Base-by-base conservation (phyloP, 2,329 filamentous ascomycete genomes). In the Aspergillus sp. region DNA sequence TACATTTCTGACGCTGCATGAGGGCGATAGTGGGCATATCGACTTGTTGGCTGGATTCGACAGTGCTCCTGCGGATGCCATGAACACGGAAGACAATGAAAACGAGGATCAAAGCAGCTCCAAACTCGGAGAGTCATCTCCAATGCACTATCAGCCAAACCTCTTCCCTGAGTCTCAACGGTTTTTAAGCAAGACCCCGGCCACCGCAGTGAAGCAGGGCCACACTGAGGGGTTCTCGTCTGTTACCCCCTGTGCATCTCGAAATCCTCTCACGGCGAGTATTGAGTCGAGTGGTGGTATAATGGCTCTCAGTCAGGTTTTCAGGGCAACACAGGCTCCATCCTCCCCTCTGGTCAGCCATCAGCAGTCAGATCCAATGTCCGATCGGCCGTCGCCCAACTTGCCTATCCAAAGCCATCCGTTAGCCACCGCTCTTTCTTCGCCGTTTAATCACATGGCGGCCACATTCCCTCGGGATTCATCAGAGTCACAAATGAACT, bases 31-130 rank as follows among this genome's bases (percentile, higher is more conserved):
- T 42, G 69, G 68, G 4, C 68, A 72, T 57, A 56, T 73, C 37
- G 65, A 73, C 46, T 47, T 73, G 11, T 49, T 71, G 26, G 62
- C 66, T 8, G 66, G 61, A 32, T 63, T 72, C 33, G 63, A 64
- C 10, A 53, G 55, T 27, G 49, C 53, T 19, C 57, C 52, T 34
- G 47, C 49, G 6, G 51, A 50, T 33, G 38, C 41, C 28, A 50
- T 49, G 11, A 51, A 56, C 33, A 53, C 50, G 78, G 48, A 88
- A 78, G 42, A 88, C 70, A 27, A 60, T 46, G 43, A 88, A 70
- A 27, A 59, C 45, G 61, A 67, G 39, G 65, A 69, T n/a, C 59
- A 60, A 43, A 58, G 51, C 43, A 62, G 54, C 30, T 60, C 57
- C 33, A 64, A 60, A 13, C 48, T 54, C 9, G 59, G 53, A 19